Conservation (phyloP, 2,329 filamentous ascomycete genomes). For the Ceratocystis eucalypticola region DNA sequence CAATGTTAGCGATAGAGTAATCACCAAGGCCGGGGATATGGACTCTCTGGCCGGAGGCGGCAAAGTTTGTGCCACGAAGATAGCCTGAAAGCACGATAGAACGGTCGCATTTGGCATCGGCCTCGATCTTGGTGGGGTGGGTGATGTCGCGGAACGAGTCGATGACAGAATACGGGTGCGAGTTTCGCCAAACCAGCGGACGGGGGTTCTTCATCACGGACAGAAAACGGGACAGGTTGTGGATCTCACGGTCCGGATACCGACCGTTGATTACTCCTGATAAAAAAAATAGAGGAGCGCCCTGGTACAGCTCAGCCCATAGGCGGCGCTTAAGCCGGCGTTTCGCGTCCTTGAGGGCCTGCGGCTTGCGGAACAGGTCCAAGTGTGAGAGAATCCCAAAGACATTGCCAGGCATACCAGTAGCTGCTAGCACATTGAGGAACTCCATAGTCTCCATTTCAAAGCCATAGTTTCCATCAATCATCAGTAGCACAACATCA, state of each 20-base stretch:
- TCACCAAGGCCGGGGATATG: constrained; percentile 91
- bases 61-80: constrained; percentile 85
- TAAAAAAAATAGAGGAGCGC: constrained; percentile 91
- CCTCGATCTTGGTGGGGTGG: constrained; percentile 79
- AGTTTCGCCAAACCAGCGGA: constrained; percentile 91
- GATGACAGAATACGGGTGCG: constrained; percentile 83
- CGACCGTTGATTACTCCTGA: constrained; percentile 93
- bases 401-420: constrained; percentile 96
- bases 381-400: constrained; percentile 95
- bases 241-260: constrained; percentile 90
- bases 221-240: constrained; percentile 88
- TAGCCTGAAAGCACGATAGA: constrained; percentile 89
- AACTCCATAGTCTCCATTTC: constrained; percentile 99
- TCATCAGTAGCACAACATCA: constrained; percentile 94
- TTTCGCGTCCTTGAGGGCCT: constrained; percentile 82
- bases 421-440: constrained; percentile 79
- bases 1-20: constrained; percentile 68
- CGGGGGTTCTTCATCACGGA: constrained; percentile 98
- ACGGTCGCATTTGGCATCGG: constrained; percentile 77
- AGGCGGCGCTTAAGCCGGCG: constrained; percentile 91
- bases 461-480: constrained; percentile 96
- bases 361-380: constrained; percentile 88
- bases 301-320: constrained; percentile 94
- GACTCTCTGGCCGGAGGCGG: constrained; percentile 68
- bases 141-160: constrained; percentile 94